Evolutionary conservation across 1,284 basidiomycete species (phyloP).

Genomic region (Tilletia setariae): DNA sequence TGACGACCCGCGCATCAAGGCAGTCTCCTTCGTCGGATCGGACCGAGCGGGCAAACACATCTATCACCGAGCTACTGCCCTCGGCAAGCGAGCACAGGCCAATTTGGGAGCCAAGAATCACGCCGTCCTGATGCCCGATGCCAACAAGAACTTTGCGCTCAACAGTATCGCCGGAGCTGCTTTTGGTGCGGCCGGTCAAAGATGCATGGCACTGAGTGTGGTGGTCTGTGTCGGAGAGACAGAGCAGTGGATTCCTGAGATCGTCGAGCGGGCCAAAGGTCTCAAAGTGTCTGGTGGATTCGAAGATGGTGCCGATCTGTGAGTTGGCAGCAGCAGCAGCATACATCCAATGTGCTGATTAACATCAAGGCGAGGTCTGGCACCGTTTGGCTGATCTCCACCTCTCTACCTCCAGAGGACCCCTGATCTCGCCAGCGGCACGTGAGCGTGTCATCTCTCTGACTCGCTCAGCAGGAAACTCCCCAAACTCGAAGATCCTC

Average conservation of each 20-base stretch:
- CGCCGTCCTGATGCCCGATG: constrained; percentile 84
- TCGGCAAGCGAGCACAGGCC: constrained; percentile 90
- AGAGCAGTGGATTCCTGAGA: constrained; percentile 77
- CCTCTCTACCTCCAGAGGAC: constrained; percentile 64
- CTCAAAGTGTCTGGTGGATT: constrained; percentile 88
- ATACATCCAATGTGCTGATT: constrained; percentile 7
- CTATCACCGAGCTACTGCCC: constrained; percentile 70
- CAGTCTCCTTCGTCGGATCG: constrained; percentile 96
- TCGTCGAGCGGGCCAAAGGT: constrained; percentile 75
- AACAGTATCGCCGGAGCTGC: constrained; percentile 93
- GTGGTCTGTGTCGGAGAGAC: constrained; percentile 80
- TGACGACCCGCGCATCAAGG: constrained; percentile 83
- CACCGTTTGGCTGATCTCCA: too few species aligned
- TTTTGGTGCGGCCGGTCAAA: constrained; percentile 94
- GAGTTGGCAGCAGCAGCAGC: constrained; percentile 8
- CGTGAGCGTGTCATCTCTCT: constrained; percentile 74
- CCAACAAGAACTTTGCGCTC: constrained; percentile 87
- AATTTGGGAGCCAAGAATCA: constrained; percentile 89
- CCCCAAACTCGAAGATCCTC: constrained; percentile 80
- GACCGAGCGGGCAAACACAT: constrained; percentile 91
- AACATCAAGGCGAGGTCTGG: too few species aligned
- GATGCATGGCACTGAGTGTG: constrained; percentile 63
- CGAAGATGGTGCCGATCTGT: constrained; percentile 77
- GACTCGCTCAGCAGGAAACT: constrained; percentile 70
- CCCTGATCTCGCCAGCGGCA: constrained; percentile 84